A percentile compares a stretch with the other conserved stretches of the same genome.
These are phyloP conservation scores for Alternaria consortialis DNA, from an alignment of 2,329 filamentous ascomycete genomes.

Conservation along the genomic window DNA sequence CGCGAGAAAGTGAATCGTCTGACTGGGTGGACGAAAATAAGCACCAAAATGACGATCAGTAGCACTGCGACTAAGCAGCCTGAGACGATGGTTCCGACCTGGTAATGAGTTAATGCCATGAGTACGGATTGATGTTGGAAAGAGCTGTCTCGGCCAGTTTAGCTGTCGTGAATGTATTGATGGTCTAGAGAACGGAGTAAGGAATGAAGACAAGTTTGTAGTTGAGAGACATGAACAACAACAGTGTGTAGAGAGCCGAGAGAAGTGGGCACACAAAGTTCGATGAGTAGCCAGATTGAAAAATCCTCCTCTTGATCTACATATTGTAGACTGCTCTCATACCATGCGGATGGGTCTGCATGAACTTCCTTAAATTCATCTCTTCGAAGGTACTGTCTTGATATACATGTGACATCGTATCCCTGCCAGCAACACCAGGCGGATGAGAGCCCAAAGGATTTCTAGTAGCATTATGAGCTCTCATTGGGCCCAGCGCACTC, in stretches of 20 bases:
- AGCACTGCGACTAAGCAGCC: slow-evolving; percentile 1
- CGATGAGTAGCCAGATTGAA: neutral
- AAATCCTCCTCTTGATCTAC: neutral
- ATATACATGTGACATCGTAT: neutral
- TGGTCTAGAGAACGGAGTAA: neutral
- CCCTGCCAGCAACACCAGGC: neutral
- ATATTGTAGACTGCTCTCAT: neutral
- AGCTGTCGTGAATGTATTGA: neutral
- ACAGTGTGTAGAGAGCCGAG: neutral
- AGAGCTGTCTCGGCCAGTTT: neutral
- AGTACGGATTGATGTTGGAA: too few species aligned
- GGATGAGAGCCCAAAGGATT: neutral
- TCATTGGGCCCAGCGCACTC: neutral
- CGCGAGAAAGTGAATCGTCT: neutral
- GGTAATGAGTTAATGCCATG: neutral
- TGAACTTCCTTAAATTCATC: neutral
- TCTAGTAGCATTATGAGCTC: neutral
- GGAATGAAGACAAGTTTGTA: neutral
- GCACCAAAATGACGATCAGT: neutral
- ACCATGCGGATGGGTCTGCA: neutral
- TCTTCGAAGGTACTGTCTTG: neutral
- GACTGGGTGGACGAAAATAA: neutral
- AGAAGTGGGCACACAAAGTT: neutral
- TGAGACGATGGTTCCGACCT: neutral
- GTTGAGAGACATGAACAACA: neutral